These are phyloP conservation scores for Aspergillus intermedius DNA, from an alignment of 2,329 filamentous ascomycete species.

Conservation along the genomic window DNA sequence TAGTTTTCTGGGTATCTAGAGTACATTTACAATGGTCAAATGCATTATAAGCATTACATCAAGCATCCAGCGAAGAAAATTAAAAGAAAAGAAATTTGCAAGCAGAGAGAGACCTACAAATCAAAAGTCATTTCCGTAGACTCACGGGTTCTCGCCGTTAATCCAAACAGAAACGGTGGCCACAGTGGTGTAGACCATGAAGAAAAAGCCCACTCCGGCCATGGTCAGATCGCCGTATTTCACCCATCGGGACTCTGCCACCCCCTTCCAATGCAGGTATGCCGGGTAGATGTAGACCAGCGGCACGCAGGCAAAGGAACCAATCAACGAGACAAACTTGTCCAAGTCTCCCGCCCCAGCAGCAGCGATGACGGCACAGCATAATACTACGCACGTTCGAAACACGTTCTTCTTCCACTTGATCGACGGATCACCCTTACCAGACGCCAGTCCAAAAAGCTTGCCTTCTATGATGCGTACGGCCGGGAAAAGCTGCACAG, in stretches of 20 bases:
- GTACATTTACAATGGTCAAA: no score
- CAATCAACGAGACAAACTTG: slow-evolving; percentile 91
- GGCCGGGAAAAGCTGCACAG: slow-evolving; percentile 90
- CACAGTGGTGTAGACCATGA: slow-evolving; percentile 65
- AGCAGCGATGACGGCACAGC: slow-evolving; percentile 83
- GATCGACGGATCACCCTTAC: slow-evolving; percentile 93
- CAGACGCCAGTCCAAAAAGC: slow-evolving; percentile 76
- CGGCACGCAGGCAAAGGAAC: slow-evolving; percentile 93
- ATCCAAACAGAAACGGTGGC: slow-evolving; percentile 48
- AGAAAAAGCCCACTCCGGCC: slow-evolving; percentile 56
- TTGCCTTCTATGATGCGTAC: slow-evolving; percentile 92
- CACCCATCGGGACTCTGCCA: slow-evolving; percentile 51
- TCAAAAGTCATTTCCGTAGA: neutral
- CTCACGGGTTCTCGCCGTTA: neutral
- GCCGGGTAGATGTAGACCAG: slow-evolving; percentile 94
- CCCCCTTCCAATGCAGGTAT: slow-evolving; percentile 61
- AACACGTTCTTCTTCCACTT: slow-evolving; percentile 99
- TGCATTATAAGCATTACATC: no score
- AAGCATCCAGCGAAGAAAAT: neutral
- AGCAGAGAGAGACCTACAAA: no score
- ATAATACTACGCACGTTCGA: slow-evolving; percentile 77
- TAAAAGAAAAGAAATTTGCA: neutral
- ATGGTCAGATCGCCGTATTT: slow-evolving; percentile 51
- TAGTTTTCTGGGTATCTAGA: no score
- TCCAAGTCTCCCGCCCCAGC: slow-evolving; percentile 83